A percentile compares a stretch with the other conserved stretches of the same genome.
Evolutionary conservation across 108 stramenopile species (phyloP).

Genomic region (Pseudonitzschia pungens): DNA sequence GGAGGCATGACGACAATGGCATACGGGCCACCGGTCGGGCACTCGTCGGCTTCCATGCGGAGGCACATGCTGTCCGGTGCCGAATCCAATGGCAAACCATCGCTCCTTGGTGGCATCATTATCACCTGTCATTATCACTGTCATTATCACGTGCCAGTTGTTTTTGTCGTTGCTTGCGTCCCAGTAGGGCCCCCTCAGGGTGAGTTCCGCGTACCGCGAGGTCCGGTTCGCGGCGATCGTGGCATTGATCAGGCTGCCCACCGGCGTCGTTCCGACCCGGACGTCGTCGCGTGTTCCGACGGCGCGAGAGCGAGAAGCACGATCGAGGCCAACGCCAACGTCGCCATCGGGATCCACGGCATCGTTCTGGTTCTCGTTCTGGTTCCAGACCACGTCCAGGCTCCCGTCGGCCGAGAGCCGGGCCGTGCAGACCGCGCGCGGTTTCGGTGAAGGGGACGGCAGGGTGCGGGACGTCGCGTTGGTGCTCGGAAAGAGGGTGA

Average conservation of each 20-base stretch:
- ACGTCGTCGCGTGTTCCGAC: background rate
- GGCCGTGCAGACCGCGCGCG: conserved; percentile 20
- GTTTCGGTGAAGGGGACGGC: background rate
- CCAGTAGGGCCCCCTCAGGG: conserved; percentile 14
- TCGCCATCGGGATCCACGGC: no score
- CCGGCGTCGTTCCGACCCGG: background rate
- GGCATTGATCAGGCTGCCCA: conserved; percentile 1
- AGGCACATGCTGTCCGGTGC: conserved; percentile 39
- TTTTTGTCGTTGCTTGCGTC: background rate
- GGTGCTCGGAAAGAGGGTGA: conserved; percentile 10
- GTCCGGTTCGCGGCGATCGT: background rate
- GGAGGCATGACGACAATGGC: conserved; percentile 24
- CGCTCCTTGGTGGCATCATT: background rate
- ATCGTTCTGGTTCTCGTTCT: background rate
- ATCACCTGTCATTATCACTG: background rate
- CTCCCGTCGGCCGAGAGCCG: conserved; percentile 21
- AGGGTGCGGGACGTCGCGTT: background rate
- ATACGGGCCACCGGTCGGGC: conserved; percentile 37
- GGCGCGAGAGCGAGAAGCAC: no score
- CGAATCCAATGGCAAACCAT: conserved; percentile 36
- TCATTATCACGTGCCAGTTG: no score
- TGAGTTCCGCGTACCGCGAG: background rate
- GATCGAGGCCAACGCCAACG: no score
- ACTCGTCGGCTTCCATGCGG: conserved; percentile 45
- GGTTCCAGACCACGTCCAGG: conserved; percentile 27